phyloP scores from a whole-genome alignment of 2,329 filamentous ascomycete genomes.

The Elsinoe necatrix region DNA sequence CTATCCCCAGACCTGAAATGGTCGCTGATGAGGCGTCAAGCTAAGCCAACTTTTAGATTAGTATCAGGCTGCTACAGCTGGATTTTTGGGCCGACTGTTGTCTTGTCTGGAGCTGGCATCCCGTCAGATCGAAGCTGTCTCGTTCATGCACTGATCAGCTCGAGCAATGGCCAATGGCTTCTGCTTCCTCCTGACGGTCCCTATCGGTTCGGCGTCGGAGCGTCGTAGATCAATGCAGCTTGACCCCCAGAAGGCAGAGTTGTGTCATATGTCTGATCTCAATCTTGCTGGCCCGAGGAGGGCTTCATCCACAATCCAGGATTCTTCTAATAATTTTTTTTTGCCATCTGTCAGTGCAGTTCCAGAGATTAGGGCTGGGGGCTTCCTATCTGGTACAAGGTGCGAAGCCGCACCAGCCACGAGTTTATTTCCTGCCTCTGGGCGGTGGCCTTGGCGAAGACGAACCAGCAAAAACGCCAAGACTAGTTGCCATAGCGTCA shows the following conservation, averaged over 20 bases:
- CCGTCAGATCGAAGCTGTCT: conserved; percentile 3
- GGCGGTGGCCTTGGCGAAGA: background rate
- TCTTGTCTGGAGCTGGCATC: background rate
- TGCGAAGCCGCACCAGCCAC: background rate
- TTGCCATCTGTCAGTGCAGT: background rate
- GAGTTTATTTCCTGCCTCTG: background rate
- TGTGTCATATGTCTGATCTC: conserved; percentile 5
- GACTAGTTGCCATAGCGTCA: too few species aligned
- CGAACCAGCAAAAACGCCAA: too few species aligned
- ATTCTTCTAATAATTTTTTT: background rate
- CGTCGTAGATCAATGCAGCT: conserved; percentile 3
- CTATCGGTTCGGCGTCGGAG: conserved; percentile 12
- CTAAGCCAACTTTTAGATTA: background rate
- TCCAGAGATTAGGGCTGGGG: background rate
- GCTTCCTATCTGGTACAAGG: background rate
- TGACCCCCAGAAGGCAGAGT: background rate
- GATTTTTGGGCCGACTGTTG: background rate
- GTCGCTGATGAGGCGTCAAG: background rate
- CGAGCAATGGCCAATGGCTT: background rate
- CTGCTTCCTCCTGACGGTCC: background rate
- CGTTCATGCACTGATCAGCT: background rate
- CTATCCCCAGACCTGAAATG: background rate
- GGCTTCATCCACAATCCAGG: background rate
- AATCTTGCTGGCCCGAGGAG: background rate
- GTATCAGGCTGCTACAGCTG: conserved; percentile 6